Evolutionary conservation across 805 yeast genomes (phyloP).

Genomic region (Starmerella gropengiesseri): DNA sequence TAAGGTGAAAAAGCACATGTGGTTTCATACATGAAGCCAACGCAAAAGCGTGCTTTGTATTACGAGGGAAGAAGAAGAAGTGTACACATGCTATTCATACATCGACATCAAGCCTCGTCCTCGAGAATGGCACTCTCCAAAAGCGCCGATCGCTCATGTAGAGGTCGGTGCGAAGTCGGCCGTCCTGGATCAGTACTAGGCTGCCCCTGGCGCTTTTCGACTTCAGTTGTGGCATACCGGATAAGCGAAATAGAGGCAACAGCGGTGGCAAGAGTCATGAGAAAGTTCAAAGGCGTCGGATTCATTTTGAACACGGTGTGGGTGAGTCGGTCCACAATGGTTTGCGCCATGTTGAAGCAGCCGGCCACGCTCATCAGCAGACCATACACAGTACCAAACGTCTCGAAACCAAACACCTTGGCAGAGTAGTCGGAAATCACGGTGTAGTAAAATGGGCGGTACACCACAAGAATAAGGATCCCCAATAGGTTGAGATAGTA

Average conservation of each 20-base stretch:
- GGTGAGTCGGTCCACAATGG: conserved; percentile 56
- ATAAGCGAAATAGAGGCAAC: conserved; percentile 5
- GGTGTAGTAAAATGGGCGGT: conserved; percentile 87
- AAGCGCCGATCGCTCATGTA: neutral
- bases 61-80: too few species aligned
- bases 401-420: conserved; percentile 83
- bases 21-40: too few species aligned
- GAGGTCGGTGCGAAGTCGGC: neutral
- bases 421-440: conserved; percentile 86
- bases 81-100: neutral
- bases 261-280: conserved; percentile 39
- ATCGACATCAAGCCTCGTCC: neutral
- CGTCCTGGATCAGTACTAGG: neutral
- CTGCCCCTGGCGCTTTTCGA: neutral
- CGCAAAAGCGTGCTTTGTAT: too few species aligned
- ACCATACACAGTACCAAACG: conserved; percentile 89
- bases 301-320: conserved; percentile 58
- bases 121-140: neutral
- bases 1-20: neutral
- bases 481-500: conserved; percentile 51
- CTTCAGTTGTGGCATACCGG: neutral
- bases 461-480: conserved; percentile 59
- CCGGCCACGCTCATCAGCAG: conserved; percentile 75
- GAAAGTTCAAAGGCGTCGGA: conserved; percentile 65
- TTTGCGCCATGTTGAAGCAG: conserved; percentile 62